These are phyloP conservation scores for Saccharomycodes ludwigii DNA, from an alignment of 805 yeast species.

Conservation along the genomic window DNA sequence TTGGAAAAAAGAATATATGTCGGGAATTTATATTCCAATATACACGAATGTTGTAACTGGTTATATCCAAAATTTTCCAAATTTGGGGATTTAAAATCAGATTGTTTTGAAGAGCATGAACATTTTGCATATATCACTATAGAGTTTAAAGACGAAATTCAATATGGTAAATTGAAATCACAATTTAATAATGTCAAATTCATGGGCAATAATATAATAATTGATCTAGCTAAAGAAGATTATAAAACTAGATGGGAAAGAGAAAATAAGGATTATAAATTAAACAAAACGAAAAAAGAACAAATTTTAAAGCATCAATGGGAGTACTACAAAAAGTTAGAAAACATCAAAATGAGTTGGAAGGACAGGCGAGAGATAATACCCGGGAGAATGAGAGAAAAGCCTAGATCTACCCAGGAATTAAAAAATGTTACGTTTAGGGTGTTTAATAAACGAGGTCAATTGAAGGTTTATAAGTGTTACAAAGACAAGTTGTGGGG, in stretches of 20 bases:
- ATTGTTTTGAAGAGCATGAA: conserved; percentile 44
- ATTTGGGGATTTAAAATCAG: conserved; percentile 40
- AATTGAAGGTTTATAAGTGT: conserved; percentile 41
- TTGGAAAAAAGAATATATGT: conserved; percentile 18
- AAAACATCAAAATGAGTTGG: conserved; percentile 27
- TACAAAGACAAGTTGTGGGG: conserved; percentile 89
- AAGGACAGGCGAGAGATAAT: conserved; percentile 31
- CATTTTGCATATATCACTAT: conserved; percentile 59
- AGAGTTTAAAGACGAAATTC: conserved; percentile 30
- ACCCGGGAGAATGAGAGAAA: conserved; percentile 51
- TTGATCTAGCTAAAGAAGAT: conserved; percentile 51
- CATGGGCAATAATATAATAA: conserved; percentile 56
- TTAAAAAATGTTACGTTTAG: conserved; percentile 46
- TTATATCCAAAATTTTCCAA: conserved; percentile 44
- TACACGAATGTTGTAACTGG: conserved; percentile 23
- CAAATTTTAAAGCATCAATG: conserved; percentile 27
- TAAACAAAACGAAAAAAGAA: conserved; percentile 16
- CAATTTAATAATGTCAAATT: conserved; percentile 60
- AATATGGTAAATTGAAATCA: conserved; percentile 35
- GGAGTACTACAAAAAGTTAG: conserved; percentile 26
- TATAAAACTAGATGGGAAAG: conserved; percentile 35
- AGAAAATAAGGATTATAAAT: conserved; percentile 31
- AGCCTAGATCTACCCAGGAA: conserved; percentile 32
- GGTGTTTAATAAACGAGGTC: conserved; percentile 40
- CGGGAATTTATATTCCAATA: conserved; percentile 18